These are phyloP conservation scores for Thamnidium elegans DNA, from an alignment of 192 early-diverging fungal species.

Conservation along the genomic window DNA sequence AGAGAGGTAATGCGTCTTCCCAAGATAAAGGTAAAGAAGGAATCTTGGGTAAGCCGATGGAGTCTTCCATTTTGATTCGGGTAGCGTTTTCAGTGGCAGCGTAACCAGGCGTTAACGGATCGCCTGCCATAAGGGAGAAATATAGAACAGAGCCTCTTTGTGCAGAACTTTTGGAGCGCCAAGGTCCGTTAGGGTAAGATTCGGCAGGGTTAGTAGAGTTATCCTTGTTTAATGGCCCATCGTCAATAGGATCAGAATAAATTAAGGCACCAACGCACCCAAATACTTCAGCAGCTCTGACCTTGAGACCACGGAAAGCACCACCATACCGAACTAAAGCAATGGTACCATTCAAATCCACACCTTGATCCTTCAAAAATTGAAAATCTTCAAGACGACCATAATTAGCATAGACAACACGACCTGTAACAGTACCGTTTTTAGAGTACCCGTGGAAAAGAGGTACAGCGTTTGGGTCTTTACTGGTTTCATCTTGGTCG, in stretches of 20 bases:
- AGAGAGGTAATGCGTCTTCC: conserved; percentile 58
- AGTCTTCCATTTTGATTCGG: conserved; percentile 48
- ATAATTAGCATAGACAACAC: conserved; percentile 67
- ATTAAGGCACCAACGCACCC: conserved; percentile 59
- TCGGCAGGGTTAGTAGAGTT: conserved; percentile 17
- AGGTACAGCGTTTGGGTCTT: conserved; percentile 52
- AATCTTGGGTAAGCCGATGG: conserved; percentile 43
- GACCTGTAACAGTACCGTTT: conserved; percentile 55
- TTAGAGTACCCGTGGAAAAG: conserved; percentile 63
- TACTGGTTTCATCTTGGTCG: conserved; percentile 57
- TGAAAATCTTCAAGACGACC: conserved; percentile 56
- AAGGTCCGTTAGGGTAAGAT: conserved; percentile 37
- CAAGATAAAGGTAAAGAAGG: conserved; percentile 66
- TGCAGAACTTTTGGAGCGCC: conserved; percentile 54
- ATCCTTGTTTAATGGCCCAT: conserved; percentile 45
- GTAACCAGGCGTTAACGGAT: conserved; percentile 63
- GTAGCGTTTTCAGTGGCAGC: conserved; percentile 50
- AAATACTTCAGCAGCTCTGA: conserved; percentile 51
- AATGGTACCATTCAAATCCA: conserved; percentile 49
- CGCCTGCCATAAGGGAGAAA: conserved; percentile 48
- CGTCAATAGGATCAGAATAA: conserved; percentile 65
- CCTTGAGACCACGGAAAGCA: conserved; percentile 57
- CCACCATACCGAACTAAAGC: conserved; percentile 61
- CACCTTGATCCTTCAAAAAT: conserved; percentile 39
- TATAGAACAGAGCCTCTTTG: conserved; percentile 62